Evolutionary conservation across 495 filamentous ascomycete genomes (phyloP).

Genomic region (Glonium stellatum): DNA sequence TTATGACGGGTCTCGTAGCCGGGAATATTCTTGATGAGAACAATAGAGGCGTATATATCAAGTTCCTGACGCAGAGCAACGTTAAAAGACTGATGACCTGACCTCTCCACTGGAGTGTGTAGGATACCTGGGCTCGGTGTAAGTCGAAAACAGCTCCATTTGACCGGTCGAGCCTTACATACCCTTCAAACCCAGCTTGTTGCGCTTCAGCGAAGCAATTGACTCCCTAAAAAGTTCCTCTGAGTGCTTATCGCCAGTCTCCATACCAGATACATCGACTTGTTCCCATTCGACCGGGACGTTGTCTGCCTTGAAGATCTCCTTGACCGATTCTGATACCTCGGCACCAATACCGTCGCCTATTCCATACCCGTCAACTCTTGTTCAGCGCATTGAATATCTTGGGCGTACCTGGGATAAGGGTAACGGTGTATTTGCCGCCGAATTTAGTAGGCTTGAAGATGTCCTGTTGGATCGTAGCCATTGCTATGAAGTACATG

Average conservation of each 20-base stretch:
- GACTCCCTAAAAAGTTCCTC: constrained; percentile 93
- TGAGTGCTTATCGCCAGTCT: constrained; percentile 76
- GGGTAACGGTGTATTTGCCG: constrained; percentile 96
- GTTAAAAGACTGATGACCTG: constrained; percentile 98
- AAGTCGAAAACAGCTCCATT: constrained; percentile 2
- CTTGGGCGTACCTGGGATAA: constrained; percentile 70
- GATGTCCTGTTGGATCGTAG: constrained; percentile 78
- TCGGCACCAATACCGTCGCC: constrained; percentile 97
- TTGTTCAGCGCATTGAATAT: constrained; percentile 9
- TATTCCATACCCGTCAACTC: constrained; percentile 31
- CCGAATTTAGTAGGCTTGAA: constrained; percentile 99
- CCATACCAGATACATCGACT: constrained; percentile 89
- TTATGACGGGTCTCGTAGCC: constrained; percentile 96
- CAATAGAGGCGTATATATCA: constrained; percentile 98
- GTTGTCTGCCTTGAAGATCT: constrained; percentile 98
- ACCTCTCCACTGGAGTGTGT: constrained; percentile 92
- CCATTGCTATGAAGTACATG: constrained; percentile 37
- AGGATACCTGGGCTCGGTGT: constrained; percentile 57
- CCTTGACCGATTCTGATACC: constrained; percentile 95
- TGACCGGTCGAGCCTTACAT: constrained; percentile 1
- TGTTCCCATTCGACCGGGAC: constrained; percentile 99
- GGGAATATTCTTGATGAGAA: constrained; percentile 98
- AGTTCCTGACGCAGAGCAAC: constrained; percentile 97
- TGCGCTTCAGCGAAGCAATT: constrained; percentile 88
- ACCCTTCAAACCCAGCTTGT: constrained; percentile 96